Evolutionary conservation across 257 asterid species (phyloP).

Genomic region (Voacanga thouarsii): DNA sequence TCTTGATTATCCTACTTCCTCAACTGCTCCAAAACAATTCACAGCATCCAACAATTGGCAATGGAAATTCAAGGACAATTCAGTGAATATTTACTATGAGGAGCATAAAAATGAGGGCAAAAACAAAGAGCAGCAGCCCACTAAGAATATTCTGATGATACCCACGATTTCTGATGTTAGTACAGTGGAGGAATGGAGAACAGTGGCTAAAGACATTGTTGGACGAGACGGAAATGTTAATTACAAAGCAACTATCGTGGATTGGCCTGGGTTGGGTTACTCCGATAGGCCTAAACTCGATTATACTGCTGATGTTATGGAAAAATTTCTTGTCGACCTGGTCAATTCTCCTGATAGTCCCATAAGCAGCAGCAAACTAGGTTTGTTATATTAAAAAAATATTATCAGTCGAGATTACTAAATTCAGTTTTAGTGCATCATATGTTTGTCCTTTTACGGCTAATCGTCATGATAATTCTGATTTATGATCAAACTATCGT

Average conservation of each 20-base stretch:
- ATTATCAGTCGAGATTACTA: not conserved
- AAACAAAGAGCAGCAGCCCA: constrained; percentile 26
- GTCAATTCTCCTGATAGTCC: constrained; percentile 65
- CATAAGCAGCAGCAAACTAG: constrained; percentile 38
- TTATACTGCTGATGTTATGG: constrained; percentile 83
- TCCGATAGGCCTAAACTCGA: constrained; percentile 89
- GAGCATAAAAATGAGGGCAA: constrained; percentile 42
- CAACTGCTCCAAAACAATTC: constrained; percentile 13
- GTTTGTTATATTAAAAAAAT: constrained; percentile 26
- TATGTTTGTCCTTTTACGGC: not conserved
- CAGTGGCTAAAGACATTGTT: constrained; percentile 71
- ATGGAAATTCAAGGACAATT: constrained; percentile 68
- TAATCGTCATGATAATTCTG: not conserved
- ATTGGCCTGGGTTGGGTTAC: constrained; percentile 96
- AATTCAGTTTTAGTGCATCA: not conserved
- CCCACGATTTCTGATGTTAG: constrained; percentile 97
- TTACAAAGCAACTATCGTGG: constrained; percentile 77
- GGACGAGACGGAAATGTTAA: constrained; percentile 38
- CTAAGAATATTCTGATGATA: constrained; percentile 64
- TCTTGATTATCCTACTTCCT: constrained; percentile 21
- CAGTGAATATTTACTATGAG: constrained; percentile 67
- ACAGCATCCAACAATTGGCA: constrained; percentile 40
- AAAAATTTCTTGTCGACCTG: constrained; percentile 78
- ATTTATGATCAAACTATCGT: not conserved
- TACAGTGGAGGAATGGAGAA: constrained; percentile 93